Conservation (phyloP, 1,284 basidiomycete genomes). For the Cryptococcus sp. region DNA sequence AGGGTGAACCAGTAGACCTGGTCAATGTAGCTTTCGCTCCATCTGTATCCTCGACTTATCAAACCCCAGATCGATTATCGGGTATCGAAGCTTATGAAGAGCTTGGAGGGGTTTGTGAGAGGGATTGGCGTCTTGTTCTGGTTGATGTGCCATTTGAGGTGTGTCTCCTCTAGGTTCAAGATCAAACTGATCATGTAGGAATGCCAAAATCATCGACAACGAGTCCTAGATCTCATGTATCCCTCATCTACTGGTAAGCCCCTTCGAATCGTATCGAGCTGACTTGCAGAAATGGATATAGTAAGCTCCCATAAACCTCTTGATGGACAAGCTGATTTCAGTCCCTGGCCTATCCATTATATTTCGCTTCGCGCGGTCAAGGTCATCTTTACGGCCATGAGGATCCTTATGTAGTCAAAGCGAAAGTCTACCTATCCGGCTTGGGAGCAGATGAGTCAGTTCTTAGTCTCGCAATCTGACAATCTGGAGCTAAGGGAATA, state of each 20-base stretch:
- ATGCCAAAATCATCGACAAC: slow-evolving; percentile 56
- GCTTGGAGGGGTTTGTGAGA: slow-evolving; percentile 64
- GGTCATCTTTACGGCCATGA: slow-evolving; percentile 55
- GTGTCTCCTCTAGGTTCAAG: slow-evolving; percentile 23
- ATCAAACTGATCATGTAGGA: slow-evolving; percentile 54
- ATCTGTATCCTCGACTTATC: slow-evolving; percentile 36
- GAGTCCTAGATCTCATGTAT: slow-evolving; percentile 71
- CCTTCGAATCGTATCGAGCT: slow-evolving; percentile 2
- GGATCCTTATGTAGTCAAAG: slow-evolving; percentile 62
- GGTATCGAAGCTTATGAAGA: slow-evolving; percentile 74
- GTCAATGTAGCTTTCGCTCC: slow-evolving; percentile 82
- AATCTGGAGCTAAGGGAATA: slow-evolving; percentile 9
- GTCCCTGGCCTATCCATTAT: slow-evolving; percentile 87
- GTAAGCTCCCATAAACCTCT: slow-evolving; percentile 50
- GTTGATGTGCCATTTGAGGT: slow-evolving; percentile 79
- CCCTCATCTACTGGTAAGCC: slow-evolving; percentile 59
- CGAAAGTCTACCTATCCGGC: slow-evolving; percentile 82
- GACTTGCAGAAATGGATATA: slow-evolving; percentile 73
- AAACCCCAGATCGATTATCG: slow-evolving; percentile 82
- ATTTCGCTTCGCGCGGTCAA: slow-evolving; percentile 79
- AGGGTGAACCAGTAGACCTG: slow-evolving; percentile 79
- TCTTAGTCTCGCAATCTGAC: neutral
- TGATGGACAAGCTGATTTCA: slow-evolving; percentile 47
- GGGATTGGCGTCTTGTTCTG: slow-evolving; percentile 88
- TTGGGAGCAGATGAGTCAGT: slow-evolving; percentile 83